These are phyloP conservation scores for Rhododendron williamsianum DNA, from an alignment of 148 eudicot genomes.

Conservation along the genomic window DNA sequence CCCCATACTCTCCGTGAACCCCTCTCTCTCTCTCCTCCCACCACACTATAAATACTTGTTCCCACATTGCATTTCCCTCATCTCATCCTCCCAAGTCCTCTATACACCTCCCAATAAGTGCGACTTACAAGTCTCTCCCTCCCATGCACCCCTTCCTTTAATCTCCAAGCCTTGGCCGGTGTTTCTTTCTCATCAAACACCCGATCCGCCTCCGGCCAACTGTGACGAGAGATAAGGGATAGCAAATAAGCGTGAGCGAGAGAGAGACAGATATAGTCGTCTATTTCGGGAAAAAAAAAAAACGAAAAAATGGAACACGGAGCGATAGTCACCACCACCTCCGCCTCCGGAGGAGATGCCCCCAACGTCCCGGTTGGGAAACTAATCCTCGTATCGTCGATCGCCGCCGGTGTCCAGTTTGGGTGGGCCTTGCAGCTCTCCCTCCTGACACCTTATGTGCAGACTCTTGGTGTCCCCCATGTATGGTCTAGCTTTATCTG, in stretches of 20 bases:
- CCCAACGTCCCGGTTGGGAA: constrained; percentile 6
- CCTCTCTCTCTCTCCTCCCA: neutral
- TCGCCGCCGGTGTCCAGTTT: constrained; percentile 89
- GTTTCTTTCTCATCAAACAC: neutral
- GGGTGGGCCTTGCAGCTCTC: constrained; percentile 94
- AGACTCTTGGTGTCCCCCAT: constrained; percentile 66
- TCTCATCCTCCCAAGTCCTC: neutral
- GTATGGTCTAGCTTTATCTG: constrained; percentile 64
- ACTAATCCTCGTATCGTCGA: constrained; percentile 42
- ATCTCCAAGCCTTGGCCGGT: neutral
- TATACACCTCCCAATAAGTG: neutral
- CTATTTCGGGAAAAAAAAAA: neutral
- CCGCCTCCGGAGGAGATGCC: neutral
- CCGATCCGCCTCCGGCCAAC: neutral
- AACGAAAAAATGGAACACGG: neutral
- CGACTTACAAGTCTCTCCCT: neutral
- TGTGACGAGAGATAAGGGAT: neutral
- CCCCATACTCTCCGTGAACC: neutral
- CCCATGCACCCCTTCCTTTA: neutral
- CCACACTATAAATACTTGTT: neutral
- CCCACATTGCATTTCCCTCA: neutral
- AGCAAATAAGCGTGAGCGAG: neutral
- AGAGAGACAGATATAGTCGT: neutral
- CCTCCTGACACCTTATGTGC: constrained; percentile 88
- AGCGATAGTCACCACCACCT: neutral